Conservation (phyloP, 345 rosid genomes). For the Arabidopsis arenosa region DNA sequence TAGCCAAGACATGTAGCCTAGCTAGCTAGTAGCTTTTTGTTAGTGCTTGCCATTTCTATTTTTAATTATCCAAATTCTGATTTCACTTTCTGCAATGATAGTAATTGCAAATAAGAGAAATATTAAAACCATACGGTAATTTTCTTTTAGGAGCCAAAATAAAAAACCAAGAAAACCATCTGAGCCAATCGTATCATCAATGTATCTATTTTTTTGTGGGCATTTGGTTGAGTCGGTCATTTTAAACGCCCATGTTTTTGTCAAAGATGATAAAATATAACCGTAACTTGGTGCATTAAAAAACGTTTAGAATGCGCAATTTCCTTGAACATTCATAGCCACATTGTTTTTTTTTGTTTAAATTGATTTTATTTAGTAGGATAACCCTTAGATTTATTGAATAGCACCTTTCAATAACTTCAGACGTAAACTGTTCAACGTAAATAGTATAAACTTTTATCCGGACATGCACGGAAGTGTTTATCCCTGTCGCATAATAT, state of each 20-base stretch:
- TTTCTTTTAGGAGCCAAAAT: neutral
- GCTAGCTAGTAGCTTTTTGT: neutral
- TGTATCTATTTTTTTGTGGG: neutral
- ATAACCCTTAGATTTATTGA: constrained; percentile 8
- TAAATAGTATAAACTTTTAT: constrained; percentile 39
- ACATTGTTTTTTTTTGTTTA: neutral
- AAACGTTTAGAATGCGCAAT: neutral
- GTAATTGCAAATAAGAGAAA: too few species aligned
- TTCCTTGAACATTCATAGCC: neutral
- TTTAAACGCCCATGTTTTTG: constrained; percentile 25
- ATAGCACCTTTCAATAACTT: constrained; percentile 20
- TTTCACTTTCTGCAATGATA: too few species aligned
- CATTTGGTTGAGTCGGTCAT: constrained; percentile 22
- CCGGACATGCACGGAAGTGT: constrained; percentile 46
- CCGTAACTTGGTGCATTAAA: neutral
- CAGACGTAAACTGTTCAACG: constrained; percentile 23
- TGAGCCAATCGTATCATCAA: neutral
- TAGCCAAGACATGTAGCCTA: neutral
- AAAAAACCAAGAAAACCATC: neutral
- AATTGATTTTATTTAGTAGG: neutral
- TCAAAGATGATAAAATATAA: neutral
- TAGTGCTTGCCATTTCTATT: neutral
- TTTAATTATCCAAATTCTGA: neutral
- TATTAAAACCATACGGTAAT: too few species aligned
- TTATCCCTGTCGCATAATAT: constrained; percentile 28